Percentiles rank a stretch among this genome's conserved stretches.
These are phyloP conservation scores for Microsporum audouinii DNA, from an alignment of 2,329 filamentous ascomycete genomes.

Conservation along the genomic window DNA sequence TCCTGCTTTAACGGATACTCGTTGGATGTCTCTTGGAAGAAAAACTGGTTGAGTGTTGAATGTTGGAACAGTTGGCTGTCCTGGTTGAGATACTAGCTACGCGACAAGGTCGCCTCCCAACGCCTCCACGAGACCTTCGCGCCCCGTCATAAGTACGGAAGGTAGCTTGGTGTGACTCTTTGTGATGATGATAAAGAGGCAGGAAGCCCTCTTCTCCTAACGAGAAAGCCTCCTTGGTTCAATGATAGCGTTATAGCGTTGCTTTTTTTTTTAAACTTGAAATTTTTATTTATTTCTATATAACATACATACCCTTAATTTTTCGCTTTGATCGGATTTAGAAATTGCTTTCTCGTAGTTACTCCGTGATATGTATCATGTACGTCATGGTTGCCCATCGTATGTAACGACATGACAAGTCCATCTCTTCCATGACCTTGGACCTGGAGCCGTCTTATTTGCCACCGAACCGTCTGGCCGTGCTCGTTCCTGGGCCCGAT, in stretches of 20 bases:
- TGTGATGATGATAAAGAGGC: not conserved
- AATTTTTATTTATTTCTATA: not conserved
- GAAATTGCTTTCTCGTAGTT: not conserved
- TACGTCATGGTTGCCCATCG: too few species aligned
- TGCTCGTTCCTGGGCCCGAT: not conserved
- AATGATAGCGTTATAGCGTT: slow-evolving; percentile 7
- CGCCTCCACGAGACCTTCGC: not conserved
- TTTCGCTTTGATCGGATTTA: not conserved
- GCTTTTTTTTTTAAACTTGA: not conserved
- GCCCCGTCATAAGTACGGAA: not conserved
- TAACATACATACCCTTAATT: not conserved
- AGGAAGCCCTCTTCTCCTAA: not conserved
- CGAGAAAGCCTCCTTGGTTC: slow-evolving; percentile 1
- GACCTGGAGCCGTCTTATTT: not conserved
- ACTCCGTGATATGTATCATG: not conserved
- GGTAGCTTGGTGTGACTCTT: not conserved
- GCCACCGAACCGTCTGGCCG: not conserved
- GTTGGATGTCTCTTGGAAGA: not conserved
- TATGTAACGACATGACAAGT: not conserved
- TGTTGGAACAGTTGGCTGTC: not conserved
- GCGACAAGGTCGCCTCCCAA: not conserved
- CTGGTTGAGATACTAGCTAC: not conserved
- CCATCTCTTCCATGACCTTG: not conserved
- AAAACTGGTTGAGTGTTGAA: not conserved
- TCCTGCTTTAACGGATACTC: not conserved